phyloP scores from a whole-genome alignment of 2,329 filamentous ascomycete species.

The Akanthomyces muscarius region DNA sequence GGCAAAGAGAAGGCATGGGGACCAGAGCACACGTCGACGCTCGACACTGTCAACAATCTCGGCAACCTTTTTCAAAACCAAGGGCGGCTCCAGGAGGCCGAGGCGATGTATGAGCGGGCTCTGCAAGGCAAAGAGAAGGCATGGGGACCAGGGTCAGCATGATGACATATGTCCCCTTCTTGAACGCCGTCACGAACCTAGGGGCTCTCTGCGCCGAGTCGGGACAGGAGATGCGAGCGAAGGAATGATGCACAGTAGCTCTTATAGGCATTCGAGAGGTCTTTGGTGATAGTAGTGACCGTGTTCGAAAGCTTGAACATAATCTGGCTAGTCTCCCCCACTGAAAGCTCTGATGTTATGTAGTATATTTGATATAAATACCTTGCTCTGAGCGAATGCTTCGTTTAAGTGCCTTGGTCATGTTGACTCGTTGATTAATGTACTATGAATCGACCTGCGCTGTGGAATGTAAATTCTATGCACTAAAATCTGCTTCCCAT shows the following conservation, averaged over 20 bases:
- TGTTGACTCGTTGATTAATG: too few relatives aligned
- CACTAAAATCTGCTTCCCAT: too few relatives aligned
- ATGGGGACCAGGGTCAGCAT: slow-evolving; percentile 13
- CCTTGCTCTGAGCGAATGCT: too few relatives aligned
- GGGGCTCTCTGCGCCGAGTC: background rate
- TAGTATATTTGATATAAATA: too few relatives aligned
- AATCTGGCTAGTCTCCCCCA: background rate
- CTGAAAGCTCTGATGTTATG: background rate
- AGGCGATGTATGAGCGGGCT: slow-evolving; percentile 29
- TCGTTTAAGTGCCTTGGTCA: too few relatives aligned
- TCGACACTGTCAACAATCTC: too few relatives aligned
- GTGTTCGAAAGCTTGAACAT: background rate
- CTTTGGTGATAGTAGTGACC: background rate
- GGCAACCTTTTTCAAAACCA: too few relatives aligned
- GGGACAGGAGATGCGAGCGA: background rate
- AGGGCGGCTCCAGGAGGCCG: slow-evolving; percentile 18
- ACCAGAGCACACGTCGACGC: too few relatives aligned
- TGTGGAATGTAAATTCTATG: too few relatives aligned
- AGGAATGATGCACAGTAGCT: background rate
- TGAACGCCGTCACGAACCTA: background rate
- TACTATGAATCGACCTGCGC: too few relatives aligned
- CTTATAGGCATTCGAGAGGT: background rate
- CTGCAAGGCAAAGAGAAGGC: slow-evolving; percentile 26
- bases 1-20: slow-evolving; percentile 26
- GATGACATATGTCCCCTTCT: background rate